Evolutionary conservation across 257 asterid species (phyloP).

Genomic region (Scutellaria minor): DNA sequence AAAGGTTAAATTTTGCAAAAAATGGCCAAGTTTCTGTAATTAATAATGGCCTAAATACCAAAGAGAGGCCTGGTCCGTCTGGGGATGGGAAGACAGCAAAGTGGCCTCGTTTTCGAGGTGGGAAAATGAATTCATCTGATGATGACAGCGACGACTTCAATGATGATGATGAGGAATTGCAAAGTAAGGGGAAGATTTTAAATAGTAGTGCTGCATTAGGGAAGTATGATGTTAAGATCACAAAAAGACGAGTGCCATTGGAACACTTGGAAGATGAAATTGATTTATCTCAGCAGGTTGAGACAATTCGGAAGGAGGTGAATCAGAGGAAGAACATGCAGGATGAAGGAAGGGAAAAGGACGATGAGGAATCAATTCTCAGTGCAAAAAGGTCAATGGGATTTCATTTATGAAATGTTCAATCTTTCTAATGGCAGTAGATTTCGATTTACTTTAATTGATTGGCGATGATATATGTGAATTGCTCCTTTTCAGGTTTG

Average conservation of each 20-base stretch:
- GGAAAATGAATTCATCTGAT: slow-evolving; percentile 46
- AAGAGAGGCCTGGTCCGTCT: slow-evolving; percentile 18
- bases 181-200: slow-evolving; percentile 39
- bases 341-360: slow-evolving; percentile 44
- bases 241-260: slow-evolving; percentile 69
- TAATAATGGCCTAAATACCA: slow-evolving; percentile 37
- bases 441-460: slow-evolving; percentile 15
- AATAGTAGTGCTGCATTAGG: slow-evolving; percentile 79
- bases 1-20: slow-evolving; percentile 42
- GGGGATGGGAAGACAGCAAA: slow-evolving; percentile 38
- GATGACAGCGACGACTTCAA: slow-evolving; percentile 49
- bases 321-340: slow-evolving; percentile 51
- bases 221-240: slow-evolving; percentile 61
- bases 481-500: slow-evolving; percentile 66
- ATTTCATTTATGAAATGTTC: slow-evolving; percentile 28
- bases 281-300: slow-evolving; percentile 66
- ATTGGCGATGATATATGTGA: slow-evolving; percentile 34
- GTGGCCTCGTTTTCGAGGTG: slow-evolving; percentile 65
- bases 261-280: slow-evolving; percentile 66
- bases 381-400: slow-evolving; percentile 69
- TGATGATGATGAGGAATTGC: slow-evolving; percentile 44
- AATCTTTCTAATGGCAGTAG: slow-evolving; percentile 12
- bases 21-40: slow-evolving; percentile 41
- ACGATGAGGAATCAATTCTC: slow-evolving; percentile 57
- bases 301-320: slow-evolving; percentile 65